Percentiles rank a stretch among this genome's conserved stretches.
These are phyloP conservation scores for Rhodotorula diobovata DNA, from an alignment of 768 basidiomycete species.

Conservation along the genomic window DNA sequence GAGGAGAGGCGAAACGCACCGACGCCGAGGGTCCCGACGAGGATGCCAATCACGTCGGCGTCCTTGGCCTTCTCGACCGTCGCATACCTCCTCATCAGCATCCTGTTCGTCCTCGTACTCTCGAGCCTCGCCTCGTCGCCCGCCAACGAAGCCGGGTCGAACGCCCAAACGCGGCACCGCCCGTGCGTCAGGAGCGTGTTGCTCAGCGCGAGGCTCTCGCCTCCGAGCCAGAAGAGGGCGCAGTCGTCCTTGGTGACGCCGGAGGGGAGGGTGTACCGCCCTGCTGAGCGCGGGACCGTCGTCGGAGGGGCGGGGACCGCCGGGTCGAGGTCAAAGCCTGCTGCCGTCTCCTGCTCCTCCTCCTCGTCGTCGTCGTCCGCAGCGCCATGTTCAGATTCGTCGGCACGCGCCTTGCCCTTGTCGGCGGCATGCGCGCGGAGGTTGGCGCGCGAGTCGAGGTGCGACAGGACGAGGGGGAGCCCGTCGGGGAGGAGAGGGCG, in stretches of 20 bases:
- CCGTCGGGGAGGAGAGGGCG: slow-evolving; percentile 37
- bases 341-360: background rate
- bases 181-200: slow-evolving; percentile 83
- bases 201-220: slow-evolving; percentile 70
- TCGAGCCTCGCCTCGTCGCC: slow-evolving; percentile 55
- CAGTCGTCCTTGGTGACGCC: slow-evolving; percentile 43
- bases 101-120: slow-evolving; percentile 65
- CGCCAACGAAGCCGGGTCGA: slow-evolving; percentile 63
- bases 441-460: slow-evolving; percentile 32
- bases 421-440: slow-evolving; percentile 1
- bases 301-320: slow-evolving; percentile 24
- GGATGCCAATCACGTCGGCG: slow-evolving; percentile 89
- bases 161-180: slow-evolving; percentile 62
- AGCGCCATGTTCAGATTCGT: fast-evolving
- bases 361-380: slow-evolving; percentile 10
- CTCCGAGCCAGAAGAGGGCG: slow-evolving; percentile 63
- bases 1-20: slow-evolving; percentile 51
- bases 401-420: background rate
- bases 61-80: slow-evolving; percentile 80
- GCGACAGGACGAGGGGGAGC: slow-evolving; percentile 43
- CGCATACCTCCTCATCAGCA: slow-evolving; percentile 86
- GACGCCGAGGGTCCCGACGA: slow-evolving; percentile 89
- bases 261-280: slow-evolving; percentile 20
- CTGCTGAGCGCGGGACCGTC: slow-evolving; percentile 19
- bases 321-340: background rate